Conservation (phyloP, 768 basidiomycete species). For the Hygrophorus pudorinus region DNA sequence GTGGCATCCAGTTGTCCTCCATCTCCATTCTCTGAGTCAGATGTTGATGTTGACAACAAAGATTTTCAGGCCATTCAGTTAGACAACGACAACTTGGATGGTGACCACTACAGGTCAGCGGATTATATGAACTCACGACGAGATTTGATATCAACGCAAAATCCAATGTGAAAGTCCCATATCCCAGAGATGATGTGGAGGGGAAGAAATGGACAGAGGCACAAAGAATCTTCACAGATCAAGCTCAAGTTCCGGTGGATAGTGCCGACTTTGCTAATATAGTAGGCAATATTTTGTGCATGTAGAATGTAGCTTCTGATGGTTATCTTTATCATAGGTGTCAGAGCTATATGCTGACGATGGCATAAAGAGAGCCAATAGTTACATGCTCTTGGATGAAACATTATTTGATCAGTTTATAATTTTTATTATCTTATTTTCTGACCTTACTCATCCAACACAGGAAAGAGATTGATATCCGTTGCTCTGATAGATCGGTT, state of each 20-base stretch:
- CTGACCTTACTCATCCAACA: background rate
- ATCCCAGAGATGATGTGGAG: background rate
- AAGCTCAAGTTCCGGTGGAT: background rate
- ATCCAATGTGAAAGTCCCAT: background rate
- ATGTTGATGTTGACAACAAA: background rate
- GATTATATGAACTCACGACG: background rate
- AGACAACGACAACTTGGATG: no score
- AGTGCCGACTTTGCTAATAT: background rate
- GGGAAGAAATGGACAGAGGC: constrained; percentile 1
- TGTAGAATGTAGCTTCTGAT: background rate
- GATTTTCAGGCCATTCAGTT: background rate
- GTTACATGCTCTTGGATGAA: background rate
- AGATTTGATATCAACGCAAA: background rate
- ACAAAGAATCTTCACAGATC: background rate
- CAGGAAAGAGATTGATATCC: background rate
- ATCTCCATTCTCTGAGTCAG: no score
- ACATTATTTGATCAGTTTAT: background rate
- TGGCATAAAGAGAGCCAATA: background rate
- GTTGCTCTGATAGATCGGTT: background rate
- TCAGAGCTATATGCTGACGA: background rate
- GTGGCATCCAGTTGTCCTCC: no score
- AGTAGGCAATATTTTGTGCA: background rate
- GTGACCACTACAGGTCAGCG: background rate
- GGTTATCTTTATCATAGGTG: background rate
- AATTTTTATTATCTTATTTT: background rate